phyloP scores from a whole-genome alignment of 345 rosid genomes.

The Salix brachista region DNA sequence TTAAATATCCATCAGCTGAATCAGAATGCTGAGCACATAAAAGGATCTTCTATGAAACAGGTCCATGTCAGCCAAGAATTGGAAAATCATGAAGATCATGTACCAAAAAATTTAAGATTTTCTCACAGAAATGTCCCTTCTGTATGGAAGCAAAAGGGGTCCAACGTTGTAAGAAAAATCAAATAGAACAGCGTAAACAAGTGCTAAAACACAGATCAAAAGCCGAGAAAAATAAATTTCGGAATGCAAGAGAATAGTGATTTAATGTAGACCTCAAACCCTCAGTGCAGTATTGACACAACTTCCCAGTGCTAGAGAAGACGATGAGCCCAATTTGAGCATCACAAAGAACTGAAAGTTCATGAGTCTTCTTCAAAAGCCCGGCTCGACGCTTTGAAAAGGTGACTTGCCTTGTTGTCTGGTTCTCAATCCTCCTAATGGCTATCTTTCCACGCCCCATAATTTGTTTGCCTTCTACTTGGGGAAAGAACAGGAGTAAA shows the following conservation, averaged over 20 bases:
- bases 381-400: slow-evolving; percentile 44
- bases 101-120: neutral
- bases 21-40: neutral
- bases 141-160: neutral
- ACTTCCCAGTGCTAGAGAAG: slow-evolving; percentile 46
- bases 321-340: slow-evolving; percentile 50
- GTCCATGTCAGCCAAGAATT: neutral
- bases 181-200: neutral
- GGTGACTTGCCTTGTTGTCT: slow-evolving; percentile 48
- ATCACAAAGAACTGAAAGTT: slow-evolving; percentile 44
- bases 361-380: slow-evolving; percentile 43
- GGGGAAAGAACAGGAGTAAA: neutral
- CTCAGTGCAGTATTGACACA: slow-evolving; percentile 41
- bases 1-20: neutral
- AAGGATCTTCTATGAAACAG: neutral
- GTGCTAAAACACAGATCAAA: neutral
- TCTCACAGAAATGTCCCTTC: neutral
- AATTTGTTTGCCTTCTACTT: neutral
- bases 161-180: neutral
- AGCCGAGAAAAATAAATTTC: neutral
- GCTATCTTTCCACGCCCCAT: slow-evolving; percentile 47
- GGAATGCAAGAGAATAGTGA: neutral
- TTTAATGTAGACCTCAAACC: slow-evolving; percentile 27
- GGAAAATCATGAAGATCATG: neutral
- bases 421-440: slow-evolving; percentile 44